Evolutionary conservation across 768 basidiomycete genomes (phyloP), one percentile per base, ranked within the genome.

Genomic region (Pilatotrama ljubarskyi): DNA sequence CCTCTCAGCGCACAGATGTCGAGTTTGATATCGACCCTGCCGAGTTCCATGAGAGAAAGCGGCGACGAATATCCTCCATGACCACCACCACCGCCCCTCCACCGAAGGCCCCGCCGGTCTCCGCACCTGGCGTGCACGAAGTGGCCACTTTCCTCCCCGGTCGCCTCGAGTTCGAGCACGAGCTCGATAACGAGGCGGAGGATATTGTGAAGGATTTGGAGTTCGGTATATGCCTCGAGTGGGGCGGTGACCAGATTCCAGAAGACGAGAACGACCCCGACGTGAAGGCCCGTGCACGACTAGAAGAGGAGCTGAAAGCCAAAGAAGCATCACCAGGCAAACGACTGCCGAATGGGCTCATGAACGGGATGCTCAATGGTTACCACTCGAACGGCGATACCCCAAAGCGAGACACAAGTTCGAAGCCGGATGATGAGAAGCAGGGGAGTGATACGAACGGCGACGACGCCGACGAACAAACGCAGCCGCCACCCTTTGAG

Each of bases 141-240:
- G 82, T 98, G 40, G 86, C 89, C 15, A 90, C 89, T 0, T 98
- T 89, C 76, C 88, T 99, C 70, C 96, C 96, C 9, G 96, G 96
- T 15, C 87, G 96, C n/a, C 81, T 99, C 36, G 96, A 99, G 73
- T 99, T 99, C 70, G 96, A 99, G 70, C 95, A 95, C 66, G 96
- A 99, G 73, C 76, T 93, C 5, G 95, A 98, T 69, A 97, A 99
- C 71, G 96, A 99, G 51, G 96, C 96, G 0, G 96, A 99, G 71
- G 89, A 95, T 67, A 75, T 93, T 2, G 89, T 98, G 64, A 98
- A 98, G 74, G 94, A 98, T 70, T 79, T 99, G 63, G 95, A 98
- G 70, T 98, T 98, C 66, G 96, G 93, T 1, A 76, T 95, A n/a
- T 93, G 93, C 61, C 78, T 83, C 20, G 82, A 86, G 32, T 96